Conservation (phyloP, 129 eudicot species). For the Centrapalus pauciflorus region DNA sequence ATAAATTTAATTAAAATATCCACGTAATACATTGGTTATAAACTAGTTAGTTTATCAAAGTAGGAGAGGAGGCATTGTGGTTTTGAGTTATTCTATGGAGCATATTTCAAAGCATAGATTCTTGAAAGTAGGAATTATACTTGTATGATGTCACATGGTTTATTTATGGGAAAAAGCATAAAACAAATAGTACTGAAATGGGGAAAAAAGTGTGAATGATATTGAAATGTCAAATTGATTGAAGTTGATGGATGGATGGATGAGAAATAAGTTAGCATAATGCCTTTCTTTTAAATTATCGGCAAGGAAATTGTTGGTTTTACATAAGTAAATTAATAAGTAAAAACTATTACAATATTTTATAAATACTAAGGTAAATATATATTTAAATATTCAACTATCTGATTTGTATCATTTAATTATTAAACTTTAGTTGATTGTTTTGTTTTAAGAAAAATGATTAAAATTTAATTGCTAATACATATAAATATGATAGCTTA, state of each 20-base stretch:
- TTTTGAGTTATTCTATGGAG: slow-evolving; percentile 11
- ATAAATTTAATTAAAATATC: no score
- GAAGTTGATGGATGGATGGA: slow-evolving; percentile 28
- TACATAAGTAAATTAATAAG: background rate
- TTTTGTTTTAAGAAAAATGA: no score
- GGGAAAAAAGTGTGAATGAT: slow-evolving; percentile 2
- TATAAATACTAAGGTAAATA: no score
- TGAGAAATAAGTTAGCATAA: slow-evolving; percentile 8
- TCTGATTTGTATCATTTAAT: no score
- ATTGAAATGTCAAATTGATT: slow-evolving; percentile 18
- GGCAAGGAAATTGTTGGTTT: slow-evolving; percentile 4
- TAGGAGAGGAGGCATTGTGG: no score
- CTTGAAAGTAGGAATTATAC: slow-evolving; percentile 17
- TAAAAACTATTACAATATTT: no score
- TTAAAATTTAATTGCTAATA: no score
- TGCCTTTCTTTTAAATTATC: slow-evolving; percentile 15
- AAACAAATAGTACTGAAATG: slow-evolving; percentile 16
- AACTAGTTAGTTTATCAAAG: no score
- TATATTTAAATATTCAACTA: no score
- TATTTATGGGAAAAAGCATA: slow-evolving; percentile 30
- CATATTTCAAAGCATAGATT: slow-evolving; percentile 23
- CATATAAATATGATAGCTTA: no score
- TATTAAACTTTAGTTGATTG: no score
- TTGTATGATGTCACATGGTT: slow-evolving; percentile 24
- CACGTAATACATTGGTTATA: no score